phyloP scores from a whole-genome alignment of 129 eudicot species.

The Silybum marianum region DNA sequence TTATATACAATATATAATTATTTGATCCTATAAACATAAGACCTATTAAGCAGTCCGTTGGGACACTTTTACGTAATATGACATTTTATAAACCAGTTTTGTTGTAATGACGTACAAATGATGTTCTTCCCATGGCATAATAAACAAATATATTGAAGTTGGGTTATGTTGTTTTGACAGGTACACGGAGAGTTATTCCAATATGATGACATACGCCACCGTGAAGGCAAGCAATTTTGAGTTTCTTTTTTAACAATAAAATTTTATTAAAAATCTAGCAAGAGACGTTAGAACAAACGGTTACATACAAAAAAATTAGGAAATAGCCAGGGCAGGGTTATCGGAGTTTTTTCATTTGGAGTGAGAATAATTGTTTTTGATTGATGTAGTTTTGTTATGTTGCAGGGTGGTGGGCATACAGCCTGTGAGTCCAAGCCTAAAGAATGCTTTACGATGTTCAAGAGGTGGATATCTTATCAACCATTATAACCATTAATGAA shows the following conservation, averaged over 20 bases:
- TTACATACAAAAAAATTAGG: too few species aligned
- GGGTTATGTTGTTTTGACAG: slow-evolving; percentile 10
- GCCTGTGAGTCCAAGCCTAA: slow-evolving; percentile 47
- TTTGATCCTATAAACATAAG: neutral
- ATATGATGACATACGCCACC: slow-evolving; percentile 58
- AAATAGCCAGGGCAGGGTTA: too few species aligned
- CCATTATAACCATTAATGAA: slow-evolving; percentile 23
- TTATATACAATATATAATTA: neutral
- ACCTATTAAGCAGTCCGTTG: neutral
- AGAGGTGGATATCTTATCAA: slow-evolving; percentile 48
- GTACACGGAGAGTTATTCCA: slow-evolving; percentile 55
- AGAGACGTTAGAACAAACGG: too few species aligned
- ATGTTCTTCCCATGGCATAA: neutral
- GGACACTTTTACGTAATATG: neutral
- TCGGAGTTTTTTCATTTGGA: neutral
- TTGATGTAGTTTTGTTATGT: neutral
- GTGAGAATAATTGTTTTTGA: neutral
- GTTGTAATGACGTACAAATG: neutral
- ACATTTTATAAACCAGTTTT: neutral
- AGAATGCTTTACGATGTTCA: slow-evolving; percentile 50
- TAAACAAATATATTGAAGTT: slow-evolving; percentile 1
- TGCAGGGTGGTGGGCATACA: slow-evolving; percentile 63
- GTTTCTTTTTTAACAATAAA: neutral
- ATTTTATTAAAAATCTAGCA: too few species aligned
- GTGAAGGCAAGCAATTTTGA: slow-evolving; percentile 52